Conservation (phyloP, 306 rosid genomes). For the Acacia confusa region DNA sequence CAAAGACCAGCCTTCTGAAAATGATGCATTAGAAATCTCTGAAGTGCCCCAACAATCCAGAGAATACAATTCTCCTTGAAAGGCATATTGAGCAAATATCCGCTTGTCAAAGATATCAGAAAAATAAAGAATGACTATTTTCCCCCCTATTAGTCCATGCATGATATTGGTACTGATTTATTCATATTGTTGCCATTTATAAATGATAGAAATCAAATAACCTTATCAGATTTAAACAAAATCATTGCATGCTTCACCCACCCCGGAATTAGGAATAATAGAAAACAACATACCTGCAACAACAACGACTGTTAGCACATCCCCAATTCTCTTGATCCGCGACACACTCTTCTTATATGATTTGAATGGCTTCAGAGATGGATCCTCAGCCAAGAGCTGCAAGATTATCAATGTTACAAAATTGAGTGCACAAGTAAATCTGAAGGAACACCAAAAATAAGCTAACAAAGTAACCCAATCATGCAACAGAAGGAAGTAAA, state of each 20-base stretch:
- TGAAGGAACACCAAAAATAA: too few relatives aligned
- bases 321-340: too few relatives aligned
- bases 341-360: too few relatives aligned
- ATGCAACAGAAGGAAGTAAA: too few relatives aligned
- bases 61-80: neutral
- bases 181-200: neutral
- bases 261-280: conserved; percentile 14
- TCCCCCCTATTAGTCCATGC: neutral
- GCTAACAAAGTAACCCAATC: too few relatives aligned
- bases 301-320: conserved; percentile 68
- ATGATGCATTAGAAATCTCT: conserved; percentile 13
- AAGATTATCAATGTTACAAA: too few relatives aligned
- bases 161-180: neutral
- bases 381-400: too few relatives aligned
- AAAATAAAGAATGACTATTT: conserved; percentile 4
- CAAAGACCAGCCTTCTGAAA: too few relatives aligned
- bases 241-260: neutral
- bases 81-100: neutral
- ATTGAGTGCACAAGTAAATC: too few relatives aligned
- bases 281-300: conserved; percentile 54
- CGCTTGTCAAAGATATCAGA: neutral
- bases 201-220: neutral
- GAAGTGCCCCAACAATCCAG: conserved; percentile 11
- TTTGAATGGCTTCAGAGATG: too few relatives aligned
- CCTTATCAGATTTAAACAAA: neutral